phyloP scores from a whole-genome alignment of 495 filamentous ascomycete species.

The Chlorociboria aeruginascens region DNA sequence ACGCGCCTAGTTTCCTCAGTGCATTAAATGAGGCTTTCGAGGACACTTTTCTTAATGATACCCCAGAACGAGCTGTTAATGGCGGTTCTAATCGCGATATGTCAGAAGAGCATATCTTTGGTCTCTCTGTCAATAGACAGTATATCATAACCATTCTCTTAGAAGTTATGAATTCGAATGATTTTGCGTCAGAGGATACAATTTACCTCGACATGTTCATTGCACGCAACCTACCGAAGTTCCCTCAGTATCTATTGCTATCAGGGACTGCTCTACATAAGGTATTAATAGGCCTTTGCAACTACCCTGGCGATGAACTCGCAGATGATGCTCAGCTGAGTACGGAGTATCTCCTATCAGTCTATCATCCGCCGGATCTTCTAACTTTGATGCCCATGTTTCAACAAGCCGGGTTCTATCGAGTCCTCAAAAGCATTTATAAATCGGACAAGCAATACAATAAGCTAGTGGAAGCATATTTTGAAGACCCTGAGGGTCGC shows the following conservation, averaged over 20 bases:
- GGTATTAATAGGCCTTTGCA: slow-evolving; percentile 71
- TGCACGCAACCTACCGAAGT: slow-evolving; percentile 90
- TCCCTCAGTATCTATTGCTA: slow-evolving; percentile 87
- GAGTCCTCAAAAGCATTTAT: slow-evolving; percentile 88
- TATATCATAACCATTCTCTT: slow-evolving; percentile 81
- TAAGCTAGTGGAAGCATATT: slow-evolving; percentile 66
- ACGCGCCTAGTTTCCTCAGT: slow-evolving; percentile 84
- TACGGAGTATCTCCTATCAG: slow-evolving; percentile 84
- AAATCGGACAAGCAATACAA: slow-evolving; percentile 68
- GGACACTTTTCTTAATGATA: slow-evolving; percentile 81
- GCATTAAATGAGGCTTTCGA: slow-evolving; percentile 97
- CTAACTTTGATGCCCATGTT: slow-evolving; percentile 64
- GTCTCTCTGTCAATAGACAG: slow-evolving; percentile 73
- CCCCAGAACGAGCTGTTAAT: slow-evolving; percentile 41
- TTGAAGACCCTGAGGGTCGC: slow-evolving; percentile 71
- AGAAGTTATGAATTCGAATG: slow-evolving; percentile 66
- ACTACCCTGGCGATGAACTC: slow-evolving; percentile 67
- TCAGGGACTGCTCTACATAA: slow-evolving; percentile 74
- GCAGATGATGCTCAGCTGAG: slow-evolving; percentile 93
- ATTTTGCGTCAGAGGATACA: slow-evolving; percentile 68
- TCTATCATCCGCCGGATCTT: slow-evolving; percentile 82
- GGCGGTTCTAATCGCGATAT: slow-evolving; percentile 36
- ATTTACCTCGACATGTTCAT: slow-evolving; percentile 98
- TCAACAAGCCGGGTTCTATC: slow-evolving; percentile 71
- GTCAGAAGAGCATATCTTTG: slow-evolving; percentile 52